Percentiles rank a stretch among this genome's conserved stretches.
Conservation (phyloP, 139 green algal genomes). For the Micromonas commoda region DNA sequence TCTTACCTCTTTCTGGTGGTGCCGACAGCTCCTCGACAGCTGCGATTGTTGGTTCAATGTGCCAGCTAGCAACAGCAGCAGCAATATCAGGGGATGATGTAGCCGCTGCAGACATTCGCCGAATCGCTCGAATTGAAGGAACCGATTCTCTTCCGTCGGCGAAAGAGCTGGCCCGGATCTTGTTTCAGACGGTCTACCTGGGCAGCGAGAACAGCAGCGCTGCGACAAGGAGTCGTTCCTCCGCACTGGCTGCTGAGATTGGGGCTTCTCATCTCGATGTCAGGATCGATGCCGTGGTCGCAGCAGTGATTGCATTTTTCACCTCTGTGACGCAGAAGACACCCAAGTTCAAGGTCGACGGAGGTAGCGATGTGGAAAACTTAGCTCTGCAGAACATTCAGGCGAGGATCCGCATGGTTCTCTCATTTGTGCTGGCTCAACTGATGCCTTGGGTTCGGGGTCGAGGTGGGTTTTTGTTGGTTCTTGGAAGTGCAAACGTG, state of each 20-base stretch:
- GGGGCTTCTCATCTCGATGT: constrained; percentile 77
- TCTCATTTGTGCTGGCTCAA: constrained; percentile 87
- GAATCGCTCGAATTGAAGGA: constrained; percentile 31
- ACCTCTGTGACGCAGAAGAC: constrained; percentile 59
- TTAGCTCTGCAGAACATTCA: constrained; percentile 91
- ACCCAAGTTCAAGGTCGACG: constrained; percentile 72
- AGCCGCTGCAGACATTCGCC: constrained; percentile 58
- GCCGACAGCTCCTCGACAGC: constrained; percentile 74
- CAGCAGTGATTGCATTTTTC: constrained; percentile 70
- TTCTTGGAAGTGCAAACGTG: constrained; percentile 91
- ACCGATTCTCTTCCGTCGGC: constrained; percentile 37
- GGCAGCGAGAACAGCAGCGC: constrained; percentile 81
- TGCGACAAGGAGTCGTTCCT: constrained; percentile 38
- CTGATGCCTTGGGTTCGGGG: constrained; percentile 39
- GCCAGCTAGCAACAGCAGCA: constrained; percentile 60
- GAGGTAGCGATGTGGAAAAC: constrained; percentile 79
- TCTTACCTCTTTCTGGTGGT: constrained; percentile 77
- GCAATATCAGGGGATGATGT: constrained; percentile 48
- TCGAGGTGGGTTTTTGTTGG: constrained; percentile 69
- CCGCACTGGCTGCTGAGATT: constrained; percentile 59
- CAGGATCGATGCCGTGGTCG: constrained; percentile 71
- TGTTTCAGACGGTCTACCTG: constrained; percentile 92
- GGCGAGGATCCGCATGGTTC: constrained; percentile 90
- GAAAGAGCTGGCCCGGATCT: constrained; percentile 60
- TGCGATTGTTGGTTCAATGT: constrained; percentile 94